Evolutionary conservation across 2,329 filamentous ascomycete genomes (phyloP).

Genomic region (Chlorencoelia australis): DNA sequence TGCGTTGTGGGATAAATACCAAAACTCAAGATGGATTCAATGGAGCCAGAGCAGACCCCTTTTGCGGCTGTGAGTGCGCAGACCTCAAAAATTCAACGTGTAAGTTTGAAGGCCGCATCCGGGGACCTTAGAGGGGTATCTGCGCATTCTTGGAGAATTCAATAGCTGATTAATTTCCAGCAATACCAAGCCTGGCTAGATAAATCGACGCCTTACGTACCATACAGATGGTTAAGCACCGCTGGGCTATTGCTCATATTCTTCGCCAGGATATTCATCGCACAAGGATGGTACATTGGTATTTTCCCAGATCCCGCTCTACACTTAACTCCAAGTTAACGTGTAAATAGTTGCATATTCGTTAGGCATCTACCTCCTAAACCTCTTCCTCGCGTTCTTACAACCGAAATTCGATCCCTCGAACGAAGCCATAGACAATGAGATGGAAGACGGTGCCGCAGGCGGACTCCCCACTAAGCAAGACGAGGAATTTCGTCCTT

Average conservation of each 20-base stretch:
- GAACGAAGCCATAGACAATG: slow-evolving; percentile 80
- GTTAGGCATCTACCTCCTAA: slow-evolving; percentile 95
- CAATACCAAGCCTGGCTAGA: slow-evolving; percentile 92
- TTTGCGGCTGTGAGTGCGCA: slow-evolving; percentile 85
- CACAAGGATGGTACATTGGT: slow-evolving; percentile 99
- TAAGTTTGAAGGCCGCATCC: slow-evolving; percentile 34
- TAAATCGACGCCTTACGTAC: slow-evolving; percentile 78
- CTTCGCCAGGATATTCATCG: slow-evolving; percentile 78
- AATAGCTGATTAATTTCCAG: slow-evolving; percentile 41
- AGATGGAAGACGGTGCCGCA: slow-evolving; percentile 85
- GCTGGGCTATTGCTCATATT: slow-evolving; percentile 66
- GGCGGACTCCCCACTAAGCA: slow-evolving; percentile 83
- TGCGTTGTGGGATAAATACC: too few species aligned
- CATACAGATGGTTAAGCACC: slow-evolving; percentile 88
- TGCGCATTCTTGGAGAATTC: too few species aligned
- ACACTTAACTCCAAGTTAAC: background rate
- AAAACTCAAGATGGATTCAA: slow-evolving; percentile 64
- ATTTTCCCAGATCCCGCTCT: slow-evolving; percentile 22
- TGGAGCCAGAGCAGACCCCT: slow-evolving; percentile 81
- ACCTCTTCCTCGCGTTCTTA: slow-evolving; percentile 97
- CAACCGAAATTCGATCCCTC: slow-evolving; percentile 98
- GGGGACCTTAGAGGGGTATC: background rate
- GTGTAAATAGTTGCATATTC: slow-evolving; percentile 73
- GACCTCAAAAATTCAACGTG: slow-evolving; percentile 63
- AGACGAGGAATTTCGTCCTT: slow-evolving; percentile 95